Conservation (phyloP, 495 filamentous ascomycete species). For the Podospora australis region DNA sequence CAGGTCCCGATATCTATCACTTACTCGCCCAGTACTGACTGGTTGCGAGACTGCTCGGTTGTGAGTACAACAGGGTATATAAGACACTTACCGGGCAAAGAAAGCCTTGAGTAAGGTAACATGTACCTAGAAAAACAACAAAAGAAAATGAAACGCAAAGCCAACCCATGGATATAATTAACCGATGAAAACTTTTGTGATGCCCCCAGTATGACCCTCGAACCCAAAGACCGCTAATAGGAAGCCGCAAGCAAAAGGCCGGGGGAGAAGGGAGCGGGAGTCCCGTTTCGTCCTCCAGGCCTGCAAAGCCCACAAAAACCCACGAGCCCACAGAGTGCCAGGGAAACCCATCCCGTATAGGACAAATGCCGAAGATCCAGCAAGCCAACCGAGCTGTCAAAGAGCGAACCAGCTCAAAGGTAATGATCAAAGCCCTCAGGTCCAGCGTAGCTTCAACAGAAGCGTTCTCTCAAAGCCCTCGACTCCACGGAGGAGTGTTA, state of each 20-base stretch:
- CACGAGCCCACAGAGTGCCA: conserved; percentile 35
- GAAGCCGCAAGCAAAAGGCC: conserved; percentile 4
- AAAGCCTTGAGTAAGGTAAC: neutral
- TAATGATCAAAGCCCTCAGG: conserved; percentile 36
- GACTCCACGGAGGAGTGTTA: conserved; percentile 27
- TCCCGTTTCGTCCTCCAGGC: no score
- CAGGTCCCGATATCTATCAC: neutral
- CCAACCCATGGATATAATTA: conserved; percentile 3
- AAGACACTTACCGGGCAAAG: conserved; percentile 1
- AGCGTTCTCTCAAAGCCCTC: conserved; percentile 46
- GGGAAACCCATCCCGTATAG: conserved; percentile 22
- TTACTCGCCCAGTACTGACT: no score
- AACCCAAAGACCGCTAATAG: conserved; percentile 2
- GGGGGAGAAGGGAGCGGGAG: no score
- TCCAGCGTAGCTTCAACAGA: conserved; percentile 40
- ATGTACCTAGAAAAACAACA: neutral
- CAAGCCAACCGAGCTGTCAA: conserved; percentile 29
- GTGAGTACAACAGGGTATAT: neutral
- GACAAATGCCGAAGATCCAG: conserved; percentile 1
- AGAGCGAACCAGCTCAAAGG: conserved; percentile 45
- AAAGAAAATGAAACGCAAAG: neutral
- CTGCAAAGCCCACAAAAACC: conserved; percentile 34
- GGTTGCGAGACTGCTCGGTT: neutral
- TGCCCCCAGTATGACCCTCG: conserved; percentile 1
- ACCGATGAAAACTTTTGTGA: conserved; percentile 4